Conservation (phyloP, 2,329 filamentous ascomycete species). For the Epichloe sp. region DNA sequence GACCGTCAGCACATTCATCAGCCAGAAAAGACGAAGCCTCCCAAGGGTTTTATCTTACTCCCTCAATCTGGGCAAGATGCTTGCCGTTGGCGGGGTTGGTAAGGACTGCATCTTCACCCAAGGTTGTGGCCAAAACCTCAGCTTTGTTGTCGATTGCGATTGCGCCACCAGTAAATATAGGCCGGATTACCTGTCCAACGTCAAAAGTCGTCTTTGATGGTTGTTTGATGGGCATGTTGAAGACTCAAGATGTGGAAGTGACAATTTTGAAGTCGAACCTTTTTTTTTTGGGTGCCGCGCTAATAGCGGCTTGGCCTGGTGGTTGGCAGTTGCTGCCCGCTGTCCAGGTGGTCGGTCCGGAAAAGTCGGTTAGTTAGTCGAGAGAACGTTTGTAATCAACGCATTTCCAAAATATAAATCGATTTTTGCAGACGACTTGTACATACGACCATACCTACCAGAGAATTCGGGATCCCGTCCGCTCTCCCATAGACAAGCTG, state of each 20-base stretch:
- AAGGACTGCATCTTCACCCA: conserved; percentile 85
- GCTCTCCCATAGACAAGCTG: too few species aligned
- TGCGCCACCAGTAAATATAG: conserved; percentile 86
- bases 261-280: conserved; percentile 1
- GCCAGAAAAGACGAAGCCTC: neutral
- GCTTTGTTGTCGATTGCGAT: conserved; percentile 73
- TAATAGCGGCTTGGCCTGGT: neutral
- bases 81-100: conserved; percentile 74
- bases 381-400: too few species aligned
- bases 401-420: too few species aligned
- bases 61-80: conserved; percentile 76
- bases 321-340: neutral
- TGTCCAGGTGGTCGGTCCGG: neutral
- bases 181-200: conserved; percentile 67
- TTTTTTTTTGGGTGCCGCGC: conserved; percentile 5
- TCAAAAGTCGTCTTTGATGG: conserved; percentile 81
- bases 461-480: too few species aligned
- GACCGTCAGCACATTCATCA: neutral
- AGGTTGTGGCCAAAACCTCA: conserved; percentile 68
- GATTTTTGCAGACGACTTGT: fast-evolving
- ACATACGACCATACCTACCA: too few species aligned
- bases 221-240: conserved; percentile 43
- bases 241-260: neutral
- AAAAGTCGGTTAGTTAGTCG: too few species aligned
- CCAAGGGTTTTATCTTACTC: conserved; percentile 37